A percentile compares a stretch with the other conserved stretches of the same genome.
phyloP scores from a whole-genome alignment of 2,329 filamentous ascomycete species.

The Chalaropsis thielavioides region DNA sequence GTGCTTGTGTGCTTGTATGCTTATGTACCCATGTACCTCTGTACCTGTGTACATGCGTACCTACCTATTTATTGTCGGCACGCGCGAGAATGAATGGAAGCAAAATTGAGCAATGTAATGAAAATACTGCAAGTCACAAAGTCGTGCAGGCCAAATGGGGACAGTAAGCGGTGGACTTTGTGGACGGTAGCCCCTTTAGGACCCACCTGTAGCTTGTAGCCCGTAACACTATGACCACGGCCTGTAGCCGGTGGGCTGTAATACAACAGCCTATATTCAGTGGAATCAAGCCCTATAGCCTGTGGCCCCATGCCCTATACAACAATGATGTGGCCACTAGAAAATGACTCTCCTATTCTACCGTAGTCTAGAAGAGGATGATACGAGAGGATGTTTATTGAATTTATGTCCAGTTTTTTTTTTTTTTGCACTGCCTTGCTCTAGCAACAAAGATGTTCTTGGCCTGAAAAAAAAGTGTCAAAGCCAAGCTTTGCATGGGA shows the following conservation, averaged over 20 bases:
- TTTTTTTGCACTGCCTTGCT: constrained; percentile 5
- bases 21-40: neutral
- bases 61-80: neutral
- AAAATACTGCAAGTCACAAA: neutral
- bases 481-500: neutral
- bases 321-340: neutral
- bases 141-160: no score
- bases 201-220: neutral
- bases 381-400: neutral
- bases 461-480: neutral
- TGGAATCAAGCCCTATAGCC: neutral
- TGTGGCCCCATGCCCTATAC: neutral
- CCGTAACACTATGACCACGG: neutral
- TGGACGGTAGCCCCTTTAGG: neutral
- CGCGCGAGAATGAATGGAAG: neutral
- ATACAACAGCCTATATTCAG: neutral
- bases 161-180: no score
- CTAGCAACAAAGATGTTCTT: neutral
- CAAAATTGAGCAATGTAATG: neutral
- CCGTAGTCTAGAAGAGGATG: neutral
- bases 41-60: neutral
- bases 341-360: neutral
- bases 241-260: neutral
- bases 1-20: no score
- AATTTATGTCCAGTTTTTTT: neutral